Base-by-base conservation (phyloP, 2,329 filamentous ascomycete species). In the Paracamarosporium sp. region DNA sequence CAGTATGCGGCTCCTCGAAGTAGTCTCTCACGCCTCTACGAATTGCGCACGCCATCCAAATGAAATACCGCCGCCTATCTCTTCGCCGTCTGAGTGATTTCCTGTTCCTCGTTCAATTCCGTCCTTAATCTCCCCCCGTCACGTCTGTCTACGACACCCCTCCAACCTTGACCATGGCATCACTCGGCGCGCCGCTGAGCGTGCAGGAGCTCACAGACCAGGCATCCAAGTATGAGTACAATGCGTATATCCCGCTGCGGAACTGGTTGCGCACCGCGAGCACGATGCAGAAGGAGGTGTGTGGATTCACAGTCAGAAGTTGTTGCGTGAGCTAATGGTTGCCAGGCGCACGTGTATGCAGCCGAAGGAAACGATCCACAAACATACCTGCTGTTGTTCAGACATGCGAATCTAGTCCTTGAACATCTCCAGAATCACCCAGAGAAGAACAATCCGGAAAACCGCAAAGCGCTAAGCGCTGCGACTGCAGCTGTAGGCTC, bases 331-430 rank as follows among this genome's bases (percentile, higher is more conserved):
- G 63, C 67, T 70, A 55, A 67, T 62, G 66, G 38, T 54, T 31
- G 53, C 12, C 70, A 97, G 91, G 93, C 92, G 20, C 84, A 87
- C 50, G 92, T 94, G 67, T 97, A 97, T 73, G 85, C 95, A 69
- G 85, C 86, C 40, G 94, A 98, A 76, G 89, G 90, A 69, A 93
- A 97, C 77, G 87, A 92, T 63, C 87, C 93, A 67, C 90, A 95
- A 71, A 91, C 94, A 4, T 99, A 96, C 76, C 85, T 97, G 53
- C 87, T 98, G 57, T 86, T 96, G n/a, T 92, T 95, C 73, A 88
- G 95, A 66, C 93, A 96, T 78, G 92, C 92, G 9, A 85, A 89
- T 52, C 87, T 99, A n/a, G 86, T 97, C 24, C 81, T 97, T 27
- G 86, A 92, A 6, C 85, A 90, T 53, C 82, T 99, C 8, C 83